Base-by-base conservation (phyloP, 2,329 filamentous ascomycete genomes). In the Alternaria arbusti region DNA sequence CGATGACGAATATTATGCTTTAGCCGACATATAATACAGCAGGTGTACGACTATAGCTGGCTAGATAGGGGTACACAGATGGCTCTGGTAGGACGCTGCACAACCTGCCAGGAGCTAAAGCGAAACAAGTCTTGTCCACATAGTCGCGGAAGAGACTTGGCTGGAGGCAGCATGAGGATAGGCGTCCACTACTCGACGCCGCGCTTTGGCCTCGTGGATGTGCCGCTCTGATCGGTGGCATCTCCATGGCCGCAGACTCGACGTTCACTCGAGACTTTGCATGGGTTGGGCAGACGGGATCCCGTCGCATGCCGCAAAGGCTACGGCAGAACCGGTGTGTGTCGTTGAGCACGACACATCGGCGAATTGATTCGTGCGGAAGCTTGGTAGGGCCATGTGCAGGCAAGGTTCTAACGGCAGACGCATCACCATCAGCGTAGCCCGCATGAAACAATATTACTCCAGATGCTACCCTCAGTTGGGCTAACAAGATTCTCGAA, bases 401-500 rank as follows among this genome's bases (percentile, higher is more conserved):
- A 67, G 67, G 69, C 69, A 69, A 63, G 65, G 70, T 73, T 72
- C 68, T 71, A 66, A 75, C 72, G 67, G 69, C 68, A 70, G 60
- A 65, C 70, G 72, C 71, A 71, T 72, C 74, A 73, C 69, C 70
- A 73, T 69, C 64, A 64, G 45, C 63, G 54, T 59, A 68, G 68
- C 69, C 61, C 54, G 71, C 73, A 73, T 72, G 63, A 73, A 70
- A 71, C 68, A 68, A 73, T 65, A 71, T 69, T 68, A 65, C 62
- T 61, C 62, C 57, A 67, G 58, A 66, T 64, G 63, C 66, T 67
- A 67, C 66, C 45, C 65, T 49, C 58, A 57, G 56, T 64, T 28
- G 45, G 54, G 59, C 51, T 64, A 65, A 60, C 46, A 56, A 47
- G 54, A 52, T 25, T 32, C 43, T 50, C 55, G 62, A 36, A 54